phyloP scores from a whole-genome alignment of 2,329 filamentous ascomycete genomes.

The Colletotrichum nymphaeae region DNA sequence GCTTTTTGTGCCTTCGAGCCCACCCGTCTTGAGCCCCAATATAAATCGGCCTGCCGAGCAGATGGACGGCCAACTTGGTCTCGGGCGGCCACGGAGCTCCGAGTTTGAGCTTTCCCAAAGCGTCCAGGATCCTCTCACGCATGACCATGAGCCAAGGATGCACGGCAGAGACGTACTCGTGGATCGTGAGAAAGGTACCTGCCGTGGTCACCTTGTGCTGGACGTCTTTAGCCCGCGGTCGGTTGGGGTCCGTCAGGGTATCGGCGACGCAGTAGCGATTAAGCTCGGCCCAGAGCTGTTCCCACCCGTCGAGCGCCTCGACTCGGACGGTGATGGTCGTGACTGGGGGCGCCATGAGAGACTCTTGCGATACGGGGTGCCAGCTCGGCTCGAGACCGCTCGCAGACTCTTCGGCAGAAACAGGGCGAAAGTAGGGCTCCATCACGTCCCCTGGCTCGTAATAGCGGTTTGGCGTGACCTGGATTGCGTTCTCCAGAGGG shows the following conservation, averaged over 20 bases:
- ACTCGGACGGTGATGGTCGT: constrained; percentile 11
- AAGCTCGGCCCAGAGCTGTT: neutral
- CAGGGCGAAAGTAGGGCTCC: constrained; percentile 23
- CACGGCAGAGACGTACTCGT: constrained; percentile 39
- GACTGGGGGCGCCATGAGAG: constrained; percentile 18
- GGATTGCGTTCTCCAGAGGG: constrained; percentile 29
- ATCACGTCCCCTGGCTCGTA: constrained; percentile 26
- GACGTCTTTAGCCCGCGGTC: constrained; percentile 9
- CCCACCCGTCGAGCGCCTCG: neutral
- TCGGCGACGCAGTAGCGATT: neutral
- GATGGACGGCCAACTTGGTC: neutral
- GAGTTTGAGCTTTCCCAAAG: neutral
- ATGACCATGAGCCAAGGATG: constrained; percentile 38
- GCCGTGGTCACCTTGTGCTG: constrained; percentile 29
- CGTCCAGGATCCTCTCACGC: constrained; percentile 11
- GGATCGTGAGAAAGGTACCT: constrained; percentile 37
- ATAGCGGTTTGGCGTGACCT: constrained; percentile 19
- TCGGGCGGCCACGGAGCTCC: too few species aligned
- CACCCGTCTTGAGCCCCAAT: neutral
- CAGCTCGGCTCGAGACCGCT: constrained; percentile 1
- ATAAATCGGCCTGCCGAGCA: neutral
- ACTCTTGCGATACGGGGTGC: constrained; percentile 35
- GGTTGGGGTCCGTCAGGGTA: neutral
- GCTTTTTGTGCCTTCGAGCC: neutral
- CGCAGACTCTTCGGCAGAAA: too few species aligned